phyloP scores from a whole-genome alignment of 441 rosid genomes.

The Arabidopsis hybrid region DNA sequence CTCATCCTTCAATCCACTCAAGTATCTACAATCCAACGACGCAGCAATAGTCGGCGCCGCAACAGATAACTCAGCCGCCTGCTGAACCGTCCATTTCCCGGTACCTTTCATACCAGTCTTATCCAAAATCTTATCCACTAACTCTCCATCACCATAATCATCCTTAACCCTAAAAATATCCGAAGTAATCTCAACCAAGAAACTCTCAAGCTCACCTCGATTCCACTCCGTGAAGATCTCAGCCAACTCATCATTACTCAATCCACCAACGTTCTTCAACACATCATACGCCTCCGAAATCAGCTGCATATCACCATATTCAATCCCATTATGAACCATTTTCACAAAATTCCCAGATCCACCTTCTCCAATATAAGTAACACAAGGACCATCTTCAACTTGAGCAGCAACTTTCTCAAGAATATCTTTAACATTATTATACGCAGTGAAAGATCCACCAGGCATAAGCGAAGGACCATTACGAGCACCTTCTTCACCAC shows the following conservation, averaged over 20 bases:
- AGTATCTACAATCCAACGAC: conserved; percentile 81
- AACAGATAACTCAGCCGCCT: conserved; percentile 92
- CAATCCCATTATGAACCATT: conserved; percentile 98
- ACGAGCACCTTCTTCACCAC: conserved; percentile 96
- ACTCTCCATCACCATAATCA: conserved; percentile 63
- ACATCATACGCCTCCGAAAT: conserved; percentile 94
- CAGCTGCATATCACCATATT: conserved; percentile 95
- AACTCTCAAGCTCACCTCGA: conserved; percentile 87
- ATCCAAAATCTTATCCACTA: conserved; percentile 93
- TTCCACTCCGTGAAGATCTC: conserved; percentile 84
- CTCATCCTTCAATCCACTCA: conserved; percentile 94
- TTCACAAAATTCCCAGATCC: conserved; percentile 98
- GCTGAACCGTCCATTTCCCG: conserved; percentile 98
- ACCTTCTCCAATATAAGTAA: conserved; percentile 89
- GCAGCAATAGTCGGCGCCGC: conserved; percentile 97
- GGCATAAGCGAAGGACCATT: conserved; percentile 96
- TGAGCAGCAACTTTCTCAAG: conserved; percentile 89
- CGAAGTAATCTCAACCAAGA: conserved; percentile 84
- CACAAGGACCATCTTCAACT: conserved; percentile 96
- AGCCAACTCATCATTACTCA: conserved; percentile 67
- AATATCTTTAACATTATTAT: conserved; percentile 70
- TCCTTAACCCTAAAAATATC: conserved; percentile 88
- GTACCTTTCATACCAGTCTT: conserved; percentile 99
- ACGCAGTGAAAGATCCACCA: conserved; percentile 83
- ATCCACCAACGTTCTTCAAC: conserved; percentile 83